These are phyloP conservation scores for Persicaria tinctoria DNA, from an alignment of 148 eudicot species.

Conservation along the genomic window DNA sequence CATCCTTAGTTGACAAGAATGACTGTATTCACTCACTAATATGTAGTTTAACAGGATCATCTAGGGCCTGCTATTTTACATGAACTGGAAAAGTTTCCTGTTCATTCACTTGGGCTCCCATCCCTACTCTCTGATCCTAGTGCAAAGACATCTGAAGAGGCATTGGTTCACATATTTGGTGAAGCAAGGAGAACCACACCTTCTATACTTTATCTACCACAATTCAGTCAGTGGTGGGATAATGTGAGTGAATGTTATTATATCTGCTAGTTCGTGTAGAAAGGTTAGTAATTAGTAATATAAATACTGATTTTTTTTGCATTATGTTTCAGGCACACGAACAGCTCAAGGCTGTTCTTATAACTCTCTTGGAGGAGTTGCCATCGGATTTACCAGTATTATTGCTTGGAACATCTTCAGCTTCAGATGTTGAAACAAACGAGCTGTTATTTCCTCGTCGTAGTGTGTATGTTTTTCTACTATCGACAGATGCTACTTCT, in stretches of 20 bases:
- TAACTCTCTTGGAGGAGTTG: constrained; percentile 75
- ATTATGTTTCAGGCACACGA: constrained; percentile 70
- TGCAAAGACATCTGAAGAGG: constrained; percentile 98
- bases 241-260: constrained; percentile 49
- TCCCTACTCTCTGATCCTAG: constrained; percentile 98
- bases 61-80: constrained; percentile 95
- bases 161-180: constrained; percentile 88
- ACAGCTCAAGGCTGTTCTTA: constrained; percentile 85
- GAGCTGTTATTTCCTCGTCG: constrained; percentile 50
- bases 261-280: background rate
- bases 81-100: constrained; percentile 97
- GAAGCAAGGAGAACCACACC: constrained; percentile 99
- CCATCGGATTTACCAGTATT: constrained; percentile 92
- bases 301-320: constrained; percentile 8
- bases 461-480: constrained; percentile 51
- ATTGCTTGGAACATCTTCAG: constrained; percentile 66
- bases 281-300: background rate
- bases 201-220: constrained; percentile 83
- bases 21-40: constrained; percentile 32
- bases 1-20: constrained; percentile 14
- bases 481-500: constrained; percentile 3
- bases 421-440: constrained; percentile 38
- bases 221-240: constrained; percentile 93
- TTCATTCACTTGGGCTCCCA: constrained; percentile 93
- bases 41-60: constrained; percentile 75